Evolutionary conservation across 2,329 filamentous ascomycete genomes (phyloP).

Genomic region (Beauveria sp.): DNA sequence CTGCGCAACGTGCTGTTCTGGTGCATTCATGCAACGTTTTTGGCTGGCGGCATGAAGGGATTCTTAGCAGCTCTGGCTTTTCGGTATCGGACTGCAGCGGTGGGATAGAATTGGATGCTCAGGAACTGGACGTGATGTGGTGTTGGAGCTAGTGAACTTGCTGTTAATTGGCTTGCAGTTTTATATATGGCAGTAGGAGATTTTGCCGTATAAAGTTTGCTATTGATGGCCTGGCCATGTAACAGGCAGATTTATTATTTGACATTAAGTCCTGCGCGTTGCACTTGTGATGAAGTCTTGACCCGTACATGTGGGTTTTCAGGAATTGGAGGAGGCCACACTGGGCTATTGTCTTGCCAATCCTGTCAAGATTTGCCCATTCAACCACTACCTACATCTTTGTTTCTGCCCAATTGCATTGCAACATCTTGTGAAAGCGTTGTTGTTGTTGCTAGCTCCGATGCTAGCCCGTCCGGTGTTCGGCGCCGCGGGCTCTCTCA

Average conservation of each 20-base stretch:
- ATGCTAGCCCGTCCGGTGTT: neutral
- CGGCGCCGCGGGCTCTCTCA: neutral
- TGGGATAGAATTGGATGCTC: neutral
- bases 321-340: neutral
- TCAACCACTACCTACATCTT: too few relatives aligned
- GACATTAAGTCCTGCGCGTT: too few relatives aligned
- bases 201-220: slow-evolving; percentile 1
- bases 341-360: neutral
- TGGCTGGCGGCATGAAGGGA: neutral
- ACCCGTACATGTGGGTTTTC: neutral
- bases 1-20: neutral
- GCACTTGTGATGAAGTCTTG: neutral
- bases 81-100: neutral
- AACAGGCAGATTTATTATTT: neutral
- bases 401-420: too few relatives aligned
- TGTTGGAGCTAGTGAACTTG: neutral
- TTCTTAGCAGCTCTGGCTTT: neutral
- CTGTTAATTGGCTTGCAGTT: slow-evolving; percentile 2
- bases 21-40: neutral
- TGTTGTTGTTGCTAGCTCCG: neutral
- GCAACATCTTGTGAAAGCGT: too few relatives aligned
- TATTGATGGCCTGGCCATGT: neutral
- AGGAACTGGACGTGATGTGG: neutral
- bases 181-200: neutral
- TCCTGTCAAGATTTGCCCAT: too few relatives aligned